A percentile compares a stretch with the other conserved stretches of the same genome.
Conservation (phyloP, 2,329 filamentous ascomycete genomes). For the Aspergillus cejpii region DNA sequence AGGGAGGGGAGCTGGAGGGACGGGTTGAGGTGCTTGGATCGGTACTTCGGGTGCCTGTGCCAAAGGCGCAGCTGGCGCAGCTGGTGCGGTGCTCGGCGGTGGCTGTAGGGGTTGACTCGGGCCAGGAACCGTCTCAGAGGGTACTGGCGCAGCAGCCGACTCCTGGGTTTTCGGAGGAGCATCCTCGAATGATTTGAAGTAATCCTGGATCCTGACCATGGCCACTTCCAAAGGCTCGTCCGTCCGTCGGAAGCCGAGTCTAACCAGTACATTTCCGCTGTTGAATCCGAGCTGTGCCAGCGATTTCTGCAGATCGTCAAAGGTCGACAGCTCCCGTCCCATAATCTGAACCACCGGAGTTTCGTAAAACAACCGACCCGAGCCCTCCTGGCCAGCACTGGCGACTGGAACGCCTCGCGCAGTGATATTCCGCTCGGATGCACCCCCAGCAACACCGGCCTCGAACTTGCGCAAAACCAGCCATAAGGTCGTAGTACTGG, state of each 20-base stretch:
- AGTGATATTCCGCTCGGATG: conserved; percentile 69
- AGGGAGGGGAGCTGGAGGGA: conserved; percentile 9
- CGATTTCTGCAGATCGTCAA: conserved; percentile 81
- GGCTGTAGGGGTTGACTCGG: conserved; percentile 11
- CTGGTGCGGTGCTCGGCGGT: conserved; percentile 9
- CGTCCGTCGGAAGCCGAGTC: conserved; percentile 68
- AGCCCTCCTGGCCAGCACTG: conserved; percentile 46
- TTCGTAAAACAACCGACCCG: conserved; percentile 81
- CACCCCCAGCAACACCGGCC: conserved; percentile 58
- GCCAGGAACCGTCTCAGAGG: conserved; percentile 3
- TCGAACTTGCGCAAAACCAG: conserved; percentile 85
- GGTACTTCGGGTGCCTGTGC: conserved; percentile 4
- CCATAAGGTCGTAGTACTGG: conserved; percentile 85
- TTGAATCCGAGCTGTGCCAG: conserved; percentile 81
- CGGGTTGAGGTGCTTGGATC: conserved; percentile 6
- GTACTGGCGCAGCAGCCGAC: conserved; percentile 21
- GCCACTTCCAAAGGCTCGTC: conserved; percentile 76
- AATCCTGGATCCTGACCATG: conserved; percentile 70
- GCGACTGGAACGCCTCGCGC: conserved; percentile 64
- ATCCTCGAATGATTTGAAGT: conserved; percentile 53
- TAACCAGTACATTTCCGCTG: conserved; percentile 70
- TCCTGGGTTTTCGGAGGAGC: conserved; percentile 18
- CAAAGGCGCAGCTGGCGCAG: conserved; percentile 5
- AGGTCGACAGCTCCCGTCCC: conserved; percentile 68
- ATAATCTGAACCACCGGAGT: conserved; percentile 77